Conservation (phyloP, 2,329 filamentous ascomycete species). For the Venturia asperata region DNA sequence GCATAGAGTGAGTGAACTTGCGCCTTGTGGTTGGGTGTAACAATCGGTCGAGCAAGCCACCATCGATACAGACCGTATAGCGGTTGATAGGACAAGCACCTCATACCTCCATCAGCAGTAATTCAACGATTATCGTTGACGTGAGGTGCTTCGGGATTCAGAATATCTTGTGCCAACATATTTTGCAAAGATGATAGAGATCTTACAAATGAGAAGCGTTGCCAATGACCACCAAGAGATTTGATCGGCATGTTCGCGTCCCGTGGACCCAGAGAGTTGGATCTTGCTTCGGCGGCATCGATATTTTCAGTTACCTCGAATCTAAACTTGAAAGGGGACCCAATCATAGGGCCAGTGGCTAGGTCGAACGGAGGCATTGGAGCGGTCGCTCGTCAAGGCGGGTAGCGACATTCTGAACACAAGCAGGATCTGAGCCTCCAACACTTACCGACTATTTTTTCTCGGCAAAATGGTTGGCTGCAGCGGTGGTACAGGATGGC, state of each 20-base stretch:
- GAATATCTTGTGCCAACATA: neutral
- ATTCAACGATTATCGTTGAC: constrained; percentile 6
- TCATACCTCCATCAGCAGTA: constrained; percentile 2
- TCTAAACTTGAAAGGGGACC: constrained; percentile 12
- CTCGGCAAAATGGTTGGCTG: neutral
- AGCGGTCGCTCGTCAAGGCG: neutral
- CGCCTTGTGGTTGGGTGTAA: constrained; percentile 17
- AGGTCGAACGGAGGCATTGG: constrained; percentile 1
- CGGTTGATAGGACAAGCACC: neutral
- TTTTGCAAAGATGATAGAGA: neutral
- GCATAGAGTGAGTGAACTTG: constrained; percentile 12
- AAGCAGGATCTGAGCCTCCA: constrained; percentile 14
- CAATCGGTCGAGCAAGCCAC: constrained; percentile 10
- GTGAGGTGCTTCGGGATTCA: constrained; percentile 6
- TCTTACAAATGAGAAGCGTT: neutral
- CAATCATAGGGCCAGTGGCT: constrained; percentile 8
- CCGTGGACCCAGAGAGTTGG: neutral
- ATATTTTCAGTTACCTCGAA: constrained; percentile 12
- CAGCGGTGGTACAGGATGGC: neutral
- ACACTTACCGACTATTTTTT: constrained; percentile 12
- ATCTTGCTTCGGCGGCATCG: constrained; percentile 11
- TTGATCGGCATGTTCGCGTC: constrained; percentile 11
- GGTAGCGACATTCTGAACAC: constrained; percentile 11
- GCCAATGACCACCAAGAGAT: neutral
- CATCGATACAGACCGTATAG: constrained; percentile 1